These are phyloP conservation scores for Hypseocharis bilobata DNA, from an alignment of 441 rosid genomes.

Conservation along the genomic window DNA sequence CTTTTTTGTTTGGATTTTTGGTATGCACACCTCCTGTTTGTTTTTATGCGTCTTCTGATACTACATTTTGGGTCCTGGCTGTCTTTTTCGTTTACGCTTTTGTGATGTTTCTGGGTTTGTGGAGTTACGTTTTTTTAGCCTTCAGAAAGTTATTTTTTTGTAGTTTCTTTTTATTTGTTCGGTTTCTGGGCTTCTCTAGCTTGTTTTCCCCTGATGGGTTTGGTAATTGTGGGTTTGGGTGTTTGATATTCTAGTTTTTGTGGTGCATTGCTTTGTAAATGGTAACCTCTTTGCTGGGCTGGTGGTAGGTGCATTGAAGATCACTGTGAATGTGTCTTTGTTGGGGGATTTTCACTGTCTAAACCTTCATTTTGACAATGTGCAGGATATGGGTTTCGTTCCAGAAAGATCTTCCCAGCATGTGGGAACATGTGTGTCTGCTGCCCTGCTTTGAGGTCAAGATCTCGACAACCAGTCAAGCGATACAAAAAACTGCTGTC, in stretches of 20 bases:
- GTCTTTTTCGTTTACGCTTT: not conserved
- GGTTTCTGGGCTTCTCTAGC: not conserved
- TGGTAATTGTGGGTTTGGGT: no score
- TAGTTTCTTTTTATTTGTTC: not conserved
- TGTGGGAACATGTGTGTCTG: conserved; percentile 96
- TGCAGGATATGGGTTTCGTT: conserved; percentile 80
- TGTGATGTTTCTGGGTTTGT: not conserved
- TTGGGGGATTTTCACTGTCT: conserved; percentile 3
- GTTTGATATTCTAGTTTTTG: not conserved
- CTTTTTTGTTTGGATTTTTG: not conserved
- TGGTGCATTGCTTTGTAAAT: not conserved
- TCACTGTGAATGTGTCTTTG: conserved; percentile 1
- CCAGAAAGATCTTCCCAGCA: conserved; percentile 88
- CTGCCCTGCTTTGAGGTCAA: conserved; percentile 94
- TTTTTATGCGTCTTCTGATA: not conserved
- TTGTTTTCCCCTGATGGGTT: not conserved
- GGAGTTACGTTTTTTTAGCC: not conserved
- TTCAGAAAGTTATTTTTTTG: not conserved
- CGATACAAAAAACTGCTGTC: conserved; percentile 87
- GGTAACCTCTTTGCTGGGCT: not conserved
- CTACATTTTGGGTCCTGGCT: conserved; percentile 14
- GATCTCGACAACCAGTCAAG: conserved; percentile 96
- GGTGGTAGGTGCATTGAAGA: not conserved
- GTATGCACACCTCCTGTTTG: not conserved
- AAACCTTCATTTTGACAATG: conserved; percentile 17